Evolutionary conservation across 139 green algal species (phyloP).

Genomic region (Coccomyxa sp.): DNA sequence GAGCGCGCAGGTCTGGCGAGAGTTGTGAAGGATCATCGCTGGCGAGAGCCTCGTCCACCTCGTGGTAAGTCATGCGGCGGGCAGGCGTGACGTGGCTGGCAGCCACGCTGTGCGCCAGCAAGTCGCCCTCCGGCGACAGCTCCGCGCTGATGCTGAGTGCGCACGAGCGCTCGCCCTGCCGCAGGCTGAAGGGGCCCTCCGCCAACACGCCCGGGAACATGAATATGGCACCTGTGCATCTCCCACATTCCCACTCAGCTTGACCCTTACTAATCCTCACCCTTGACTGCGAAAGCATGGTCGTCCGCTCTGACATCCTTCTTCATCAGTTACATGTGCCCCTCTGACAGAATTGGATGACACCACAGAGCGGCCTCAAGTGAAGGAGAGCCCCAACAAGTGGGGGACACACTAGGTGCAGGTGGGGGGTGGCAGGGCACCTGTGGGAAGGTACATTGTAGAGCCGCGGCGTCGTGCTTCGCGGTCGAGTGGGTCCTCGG

Average conservation of each 20-base stretch:
- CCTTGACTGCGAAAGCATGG: not conserved
- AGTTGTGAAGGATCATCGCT: not conserved
- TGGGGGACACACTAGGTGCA: not conserved
- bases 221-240: conserved; percentile 43
- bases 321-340: not conserved
- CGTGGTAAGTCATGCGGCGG: conserved; percentile 72
- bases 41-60: conserved; percentile 59
- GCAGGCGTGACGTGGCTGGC: conserved; percentile 35
- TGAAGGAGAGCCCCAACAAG: not conserved
- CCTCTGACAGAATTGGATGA: not conserved
- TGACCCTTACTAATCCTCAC: not conserved
- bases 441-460: conserved; percentile 78
- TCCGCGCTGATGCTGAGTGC: conserved; percentile 51
- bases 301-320: not conserved
- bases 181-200: conserved; percentile 73
- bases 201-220: conserved; percentile 83
- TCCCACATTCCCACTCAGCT: not conserved
- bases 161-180: conserved; percentile 11
- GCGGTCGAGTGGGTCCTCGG: conserved; percentile 39
- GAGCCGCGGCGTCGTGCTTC: conserved; percentile 53
- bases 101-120: conserved; percentile 30
- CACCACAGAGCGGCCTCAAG: not conserved
- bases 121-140: conserved; percentile 49
- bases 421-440: not conserved
- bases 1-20: conserved; percentile 21